Evolutionary conservation across 805 yeast species (phyloP), one percentile per base, ranked within the genome.

Genomic region (Spathaspora girioi): DNA sequence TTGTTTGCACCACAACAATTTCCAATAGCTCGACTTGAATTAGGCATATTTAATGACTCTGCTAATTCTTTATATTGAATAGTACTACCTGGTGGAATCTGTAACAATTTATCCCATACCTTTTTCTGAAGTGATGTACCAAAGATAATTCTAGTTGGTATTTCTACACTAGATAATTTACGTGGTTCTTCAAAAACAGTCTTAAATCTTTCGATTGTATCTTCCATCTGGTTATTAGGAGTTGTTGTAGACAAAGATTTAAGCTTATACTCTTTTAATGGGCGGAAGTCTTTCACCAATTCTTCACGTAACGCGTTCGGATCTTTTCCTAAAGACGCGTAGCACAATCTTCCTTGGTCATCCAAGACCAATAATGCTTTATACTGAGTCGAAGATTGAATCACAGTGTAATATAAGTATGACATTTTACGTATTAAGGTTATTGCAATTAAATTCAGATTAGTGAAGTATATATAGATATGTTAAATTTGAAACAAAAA

Each of bases 1-100:
- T 62, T 63, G 55, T 76, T 76, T 17, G 70, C 63, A 2, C 71
- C 75, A 45, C 75, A 68, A 2, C 77, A 73, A 41, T 66, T 65
- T 0, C 76, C 80, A 6, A 76, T 66, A 2, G 70, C 77, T 38
- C 81, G 60, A 23, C 65, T 62, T 11, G 70, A 63, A 0, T 54
- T 62, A 0, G 68, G 63, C 43, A 57, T 57, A 1, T 67, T 66
- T n/a, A 74, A 48, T 4, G 52, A 55, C 7, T 46, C 41, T 2
- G 78, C 77, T 7, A 76, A 49, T 23, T 60, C 55, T 3, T 65
- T 53, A 54, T 76, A 76, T n/a, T 66, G 60, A 1, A 60, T 53
- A 1, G 68, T 63, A 7, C 57, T 45, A 3, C 77, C 78, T 15
- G 49, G 44, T 4, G 61, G 57, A 12, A 73, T 60, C 8, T 59